phyloP scores from a whole-genome alignment of 148 eudicot genomes.

The Vaccinium darrowii region DNA sequence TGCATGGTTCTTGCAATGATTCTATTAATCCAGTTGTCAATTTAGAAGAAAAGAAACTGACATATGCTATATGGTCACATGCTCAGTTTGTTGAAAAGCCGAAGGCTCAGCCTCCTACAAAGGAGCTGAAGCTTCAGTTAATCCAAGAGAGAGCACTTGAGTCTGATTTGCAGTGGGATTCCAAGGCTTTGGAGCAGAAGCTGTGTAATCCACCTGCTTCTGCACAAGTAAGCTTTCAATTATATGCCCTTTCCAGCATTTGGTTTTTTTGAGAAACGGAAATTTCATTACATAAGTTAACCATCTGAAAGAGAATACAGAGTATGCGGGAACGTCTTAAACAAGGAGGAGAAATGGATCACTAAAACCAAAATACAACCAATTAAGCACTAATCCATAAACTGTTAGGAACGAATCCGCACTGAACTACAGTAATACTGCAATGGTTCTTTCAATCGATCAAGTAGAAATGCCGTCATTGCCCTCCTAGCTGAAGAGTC shows the following conservation, averaged over 20 bases:
- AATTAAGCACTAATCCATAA: too few relatives aligned
- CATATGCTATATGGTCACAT: constrained; percentile 1
- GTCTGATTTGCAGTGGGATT: constrained; percentile 52
- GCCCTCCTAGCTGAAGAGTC: too few relatives aligned
- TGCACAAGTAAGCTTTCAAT: constrained; percentile 22
- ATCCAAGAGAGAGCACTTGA: constrained; percentile 65
- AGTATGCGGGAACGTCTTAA: too few relatives aligned
- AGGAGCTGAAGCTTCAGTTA: constrained; percentile 64
- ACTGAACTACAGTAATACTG: too few relatives aligned
- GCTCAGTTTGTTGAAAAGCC: constrained; percentile 57
- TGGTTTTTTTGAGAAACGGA: neutral
- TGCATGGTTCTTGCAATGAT: neutral
- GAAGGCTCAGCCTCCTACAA: constrained; percentile 46
- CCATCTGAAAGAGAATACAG: too few relatives aligned
- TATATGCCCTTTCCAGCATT: neutral
- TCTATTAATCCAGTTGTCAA: neutral
- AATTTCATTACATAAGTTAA: too few relatives aligned
- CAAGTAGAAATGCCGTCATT: too few relatives aligned
- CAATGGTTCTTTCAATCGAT: too few relatives aligned
- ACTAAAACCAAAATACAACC: too few relatives aligned
- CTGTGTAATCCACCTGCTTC: constrained; percentile 30
- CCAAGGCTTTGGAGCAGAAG: constrained; percentile 50
- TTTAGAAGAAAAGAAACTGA: constrained; percentile 8
- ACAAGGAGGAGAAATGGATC: too few relatives aligned
- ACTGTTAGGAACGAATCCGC: too few relatives aligned